Evolutionary conservation across 1,284 basidiomycete genomes (phyloP).

Genomic region (Fistulina hepatica): DNA sequence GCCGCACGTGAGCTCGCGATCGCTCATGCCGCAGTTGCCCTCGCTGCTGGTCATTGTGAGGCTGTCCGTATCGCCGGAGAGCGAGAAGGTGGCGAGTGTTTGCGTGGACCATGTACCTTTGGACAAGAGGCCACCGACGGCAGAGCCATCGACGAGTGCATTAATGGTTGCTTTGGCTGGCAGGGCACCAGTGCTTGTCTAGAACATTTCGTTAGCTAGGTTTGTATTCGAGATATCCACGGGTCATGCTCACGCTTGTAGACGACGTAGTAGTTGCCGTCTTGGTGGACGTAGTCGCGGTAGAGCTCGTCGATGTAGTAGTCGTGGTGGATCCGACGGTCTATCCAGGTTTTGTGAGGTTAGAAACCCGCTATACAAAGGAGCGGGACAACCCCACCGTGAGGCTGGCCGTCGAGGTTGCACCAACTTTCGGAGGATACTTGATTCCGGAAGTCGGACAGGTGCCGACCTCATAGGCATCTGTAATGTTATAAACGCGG

Average conservation of each 20-base stretch:
- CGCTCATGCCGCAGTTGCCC: constrained; percentile 36
- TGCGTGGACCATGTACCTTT: constrained; percentile 42
- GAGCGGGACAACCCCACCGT: constrained; percentile 11
- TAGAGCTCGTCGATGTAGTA: constrained; percentile 2
- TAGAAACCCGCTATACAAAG: constrained; percentile 1
- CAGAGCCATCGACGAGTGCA: too few relatives aligned
- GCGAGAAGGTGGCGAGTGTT: constrained; percentile 35
- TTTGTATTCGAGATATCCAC: not conserved
- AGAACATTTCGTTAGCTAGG: not conserved
- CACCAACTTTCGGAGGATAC: constrained; percentile 51
- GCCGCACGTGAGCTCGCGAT: constrained; percentile 33
- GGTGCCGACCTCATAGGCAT: constrained; percentile 37
- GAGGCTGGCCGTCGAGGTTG: constrained; percentile 16
- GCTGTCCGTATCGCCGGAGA: constrained; percentile 28
- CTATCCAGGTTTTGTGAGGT: too few relatives aligned
- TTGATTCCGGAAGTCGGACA: constrained; percentile 50
- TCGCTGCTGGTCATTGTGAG: constrained; percentile 44
- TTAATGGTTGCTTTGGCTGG: constrained; percentile 36
- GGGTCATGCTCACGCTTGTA: not conserved
- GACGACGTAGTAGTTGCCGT: constrained; percentile 1
- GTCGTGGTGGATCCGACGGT: too few relatives aligned
- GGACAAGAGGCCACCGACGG: constrained; percentile 35
- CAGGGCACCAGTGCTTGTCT: constrained; percentile 27
- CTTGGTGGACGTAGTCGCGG: constrained; percentile 3
- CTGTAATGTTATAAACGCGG: constrained; percentile 23